Conservation (phyloP, 257 asterid species). For the Fraxinus americana region DNA sequence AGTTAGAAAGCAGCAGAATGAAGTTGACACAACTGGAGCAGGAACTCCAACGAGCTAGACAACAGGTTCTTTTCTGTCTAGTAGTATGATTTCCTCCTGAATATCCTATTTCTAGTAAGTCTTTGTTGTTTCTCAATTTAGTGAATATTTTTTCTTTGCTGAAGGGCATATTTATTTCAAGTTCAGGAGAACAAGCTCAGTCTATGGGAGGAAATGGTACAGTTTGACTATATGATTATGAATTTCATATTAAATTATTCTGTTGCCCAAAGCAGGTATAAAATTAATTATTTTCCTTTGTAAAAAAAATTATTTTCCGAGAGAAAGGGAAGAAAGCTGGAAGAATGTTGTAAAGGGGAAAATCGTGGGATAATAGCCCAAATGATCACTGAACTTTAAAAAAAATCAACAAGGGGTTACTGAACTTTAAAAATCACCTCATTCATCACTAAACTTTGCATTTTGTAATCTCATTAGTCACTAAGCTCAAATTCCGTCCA, state of each 20-base stretch:
- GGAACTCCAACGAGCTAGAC: conserved; percentile 99
- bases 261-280: conserved; percentile 14
- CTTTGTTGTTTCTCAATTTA: conserved; percentile 18
- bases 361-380: too few species aligned
- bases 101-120: conserved; percentile 15
- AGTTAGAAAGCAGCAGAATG: conserved; percentile 98
- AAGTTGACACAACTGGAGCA: conserved; percentile 98
- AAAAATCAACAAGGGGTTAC: too few species aligned
- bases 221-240: conserved; percentile 26
- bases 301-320: neutral
- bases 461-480: too few species aligned
- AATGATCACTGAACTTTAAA: too few species aligned
- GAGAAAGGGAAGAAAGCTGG: neutral
- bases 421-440: too few species aligned
- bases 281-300: neutral
- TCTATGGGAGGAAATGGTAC: conserved; percentile 90
- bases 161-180: conserved; percentile 93
- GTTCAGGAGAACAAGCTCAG: conserved; percentile 97
- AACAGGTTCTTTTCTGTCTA: conserved; percentile 61
- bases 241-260: conserved; percentile 21
- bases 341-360: neutral
- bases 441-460: too few species aligned
- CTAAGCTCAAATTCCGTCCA: too few species aligned
- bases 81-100: conserved; percentile 2
- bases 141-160: conserved; percentile 31